phyloP scores from a whole-genome alignment of 2,329 filamentous ascomycete genomes.

The Alternaria viburni region DNA sequence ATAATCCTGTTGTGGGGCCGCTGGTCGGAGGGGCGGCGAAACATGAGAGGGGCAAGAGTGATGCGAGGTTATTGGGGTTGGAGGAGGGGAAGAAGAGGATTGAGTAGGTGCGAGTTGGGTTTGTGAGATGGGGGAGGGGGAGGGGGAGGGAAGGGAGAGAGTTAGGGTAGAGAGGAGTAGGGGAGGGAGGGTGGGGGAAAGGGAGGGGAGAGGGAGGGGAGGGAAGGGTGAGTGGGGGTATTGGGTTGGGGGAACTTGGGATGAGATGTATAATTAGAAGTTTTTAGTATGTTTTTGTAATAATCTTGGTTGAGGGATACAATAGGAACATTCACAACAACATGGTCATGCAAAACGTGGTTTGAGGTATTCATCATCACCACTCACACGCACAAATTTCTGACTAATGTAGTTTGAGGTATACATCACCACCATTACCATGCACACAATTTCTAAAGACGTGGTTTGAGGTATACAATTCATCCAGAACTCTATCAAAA shows the following conservation, averaged over 20 bases:
- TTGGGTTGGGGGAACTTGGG: too few species aligned
- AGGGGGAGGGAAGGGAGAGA: too few species aligned
- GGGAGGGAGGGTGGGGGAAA: background rate
- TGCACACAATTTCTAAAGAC: background rate
- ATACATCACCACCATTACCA: background rate
- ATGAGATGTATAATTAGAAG: background rate
- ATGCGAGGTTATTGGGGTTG: conserved; percentile 79
- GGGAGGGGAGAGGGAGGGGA: background rate
- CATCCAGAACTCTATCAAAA: background rate
- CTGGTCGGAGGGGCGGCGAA: conserved; percentile 61
- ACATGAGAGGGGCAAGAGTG: conserved; percentile 85
- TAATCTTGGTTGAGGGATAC: background rate
- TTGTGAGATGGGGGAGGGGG: background rate
- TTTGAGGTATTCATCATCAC: too few species aligned
- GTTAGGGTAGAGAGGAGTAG: too few species aligned
- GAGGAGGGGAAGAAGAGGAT: conserved; percentile 99
- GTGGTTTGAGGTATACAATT: background rate
- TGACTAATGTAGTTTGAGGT: background rate
- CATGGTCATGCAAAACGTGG: too few species aligned
- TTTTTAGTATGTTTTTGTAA: background rate
- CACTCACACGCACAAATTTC: too few species aligned
- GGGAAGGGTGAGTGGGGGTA: too few species aligned
- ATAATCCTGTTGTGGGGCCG: conserved; percentile 80
- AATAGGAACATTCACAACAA: too few species aligned
- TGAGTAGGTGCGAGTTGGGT: conserved; percentile 60